These are phyloP conservation scores for Coix lacrymajobi DNA, from an alignment of 176 grass and related monocot genomes.

Conservation along the genomic window DNA sequence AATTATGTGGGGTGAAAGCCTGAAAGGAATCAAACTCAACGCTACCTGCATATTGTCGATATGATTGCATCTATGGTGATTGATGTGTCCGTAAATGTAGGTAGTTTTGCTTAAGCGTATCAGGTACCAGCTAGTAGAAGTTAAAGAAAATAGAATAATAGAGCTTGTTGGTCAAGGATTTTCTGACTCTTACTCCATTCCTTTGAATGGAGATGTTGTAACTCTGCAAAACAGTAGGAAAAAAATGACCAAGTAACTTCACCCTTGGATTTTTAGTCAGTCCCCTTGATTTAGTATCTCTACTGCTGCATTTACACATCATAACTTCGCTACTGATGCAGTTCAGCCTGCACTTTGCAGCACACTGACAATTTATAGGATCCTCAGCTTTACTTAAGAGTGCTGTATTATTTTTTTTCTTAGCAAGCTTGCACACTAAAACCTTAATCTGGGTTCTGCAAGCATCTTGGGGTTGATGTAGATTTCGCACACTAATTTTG, in stretches of 20 bases:
- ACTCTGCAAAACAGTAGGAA: neutral
- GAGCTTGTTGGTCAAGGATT: neutral
- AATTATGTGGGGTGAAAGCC: neutral
- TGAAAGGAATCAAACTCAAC: neutral
- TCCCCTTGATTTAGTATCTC: neutral
- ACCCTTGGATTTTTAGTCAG: neutral
- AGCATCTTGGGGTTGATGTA: neutral
- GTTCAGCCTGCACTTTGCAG: neutral
- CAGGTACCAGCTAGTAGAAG: neutral
- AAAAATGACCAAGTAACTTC: neutral
- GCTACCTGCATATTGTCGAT: neutral
- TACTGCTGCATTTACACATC: neutral
- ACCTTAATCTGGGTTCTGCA: neutral
- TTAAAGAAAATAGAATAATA: neutral
- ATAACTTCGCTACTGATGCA: neutral
- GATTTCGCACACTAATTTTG: constrained; percentile 7
- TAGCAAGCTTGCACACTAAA: neutral
- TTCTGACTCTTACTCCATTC: neutral
- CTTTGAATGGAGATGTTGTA: neutral
- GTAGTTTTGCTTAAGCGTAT: neutral
- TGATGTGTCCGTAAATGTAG: neutral
- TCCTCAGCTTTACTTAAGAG: neutral
- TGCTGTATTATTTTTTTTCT: neutral
- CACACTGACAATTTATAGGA: neutral
- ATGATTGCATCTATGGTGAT: neutral